Percentiles rank a stretch among this genome's conserved stretches.
Conservation (phyloP, 2,329 filamentous ascomycete genomes). For the Chalaropsis thielavioides region DNA sequence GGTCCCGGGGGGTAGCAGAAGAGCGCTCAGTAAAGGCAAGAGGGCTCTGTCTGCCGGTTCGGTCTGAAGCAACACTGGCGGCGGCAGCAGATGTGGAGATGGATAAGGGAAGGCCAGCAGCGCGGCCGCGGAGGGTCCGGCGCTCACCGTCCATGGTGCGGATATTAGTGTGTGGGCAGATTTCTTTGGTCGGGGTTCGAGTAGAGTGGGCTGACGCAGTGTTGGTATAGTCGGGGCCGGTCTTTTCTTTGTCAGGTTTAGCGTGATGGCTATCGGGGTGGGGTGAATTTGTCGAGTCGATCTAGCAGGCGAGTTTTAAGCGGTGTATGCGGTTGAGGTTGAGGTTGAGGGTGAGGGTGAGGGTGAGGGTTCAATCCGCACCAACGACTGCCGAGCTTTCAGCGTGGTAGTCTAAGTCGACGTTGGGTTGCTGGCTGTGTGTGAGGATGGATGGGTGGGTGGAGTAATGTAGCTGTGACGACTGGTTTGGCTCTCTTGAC, state of each 20-base stretch:
- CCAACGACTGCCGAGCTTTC: not conserved
- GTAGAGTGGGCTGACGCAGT: not conserved
- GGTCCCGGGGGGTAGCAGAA: not conserved
- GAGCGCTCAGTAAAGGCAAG: not conserved
- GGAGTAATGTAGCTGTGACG: not conserved
- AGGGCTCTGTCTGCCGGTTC: constrained; percentile 8
- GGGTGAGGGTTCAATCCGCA: no score
- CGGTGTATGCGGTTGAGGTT: not conserved
- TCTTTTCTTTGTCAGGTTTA: not conserved
- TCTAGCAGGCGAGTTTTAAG: not conserved
- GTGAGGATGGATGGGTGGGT: not conserved
- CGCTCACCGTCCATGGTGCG: constrained; percentile 14
- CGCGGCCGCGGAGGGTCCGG: constrained; percentile 13
- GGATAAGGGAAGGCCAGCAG: constrained; percentile 6
- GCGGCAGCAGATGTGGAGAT: not conserved
- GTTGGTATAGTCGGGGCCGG: not conserved
- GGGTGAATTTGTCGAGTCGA: not conserved
- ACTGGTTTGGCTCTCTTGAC: no score
- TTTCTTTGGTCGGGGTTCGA: not conserved
- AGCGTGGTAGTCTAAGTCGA: constrained; percentile 8
- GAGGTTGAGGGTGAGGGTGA: no score
- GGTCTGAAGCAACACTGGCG: not conserved
- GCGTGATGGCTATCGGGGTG: not conserved
- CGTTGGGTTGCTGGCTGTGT: not conserved
- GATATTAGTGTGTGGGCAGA: not conserved